Evolutionary conservation across 1,284 basidiomycete genomes (phyloP).

Genomic region (Ganoderma multipileum): DNA sequence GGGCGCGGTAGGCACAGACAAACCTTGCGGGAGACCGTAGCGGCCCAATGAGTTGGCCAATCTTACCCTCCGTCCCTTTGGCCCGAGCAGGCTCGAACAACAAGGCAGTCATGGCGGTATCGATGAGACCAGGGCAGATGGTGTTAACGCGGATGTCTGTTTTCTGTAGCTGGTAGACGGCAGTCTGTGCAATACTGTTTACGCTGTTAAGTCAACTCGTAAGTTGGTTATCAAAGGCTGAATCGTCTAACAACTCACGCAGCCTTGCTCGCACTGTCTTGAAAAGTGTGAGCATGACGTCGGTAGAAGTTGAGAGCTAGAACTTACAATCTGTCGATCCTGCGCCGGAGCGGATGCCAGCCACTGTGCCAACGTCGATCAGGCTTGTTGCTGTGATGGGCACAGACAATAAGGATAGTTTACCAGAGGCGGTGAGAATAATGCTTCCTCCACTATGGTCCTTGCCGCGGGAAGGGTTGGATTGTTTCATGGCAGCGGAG

Average conservation of each 20-base stretch:
- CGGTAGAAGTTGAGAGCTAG: not conserved
- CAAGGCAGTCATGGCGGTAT: slow-evolving; percentile 84
- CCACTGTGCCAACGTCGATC: slow-evolving; percentile 55
- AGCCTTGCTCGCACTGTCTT: slow-evolving; percentile 91
- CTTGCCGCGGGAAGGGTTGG: slow-evolving; percentile 72
- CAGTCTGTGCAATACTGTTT: slow-evolving; percentile 85
- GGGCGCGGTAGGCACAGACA: not conserved
- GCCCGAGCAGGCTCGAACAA: slow-evolving; percentile 82
- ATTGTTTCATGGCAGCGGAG: slow-evolving; percentile 79
- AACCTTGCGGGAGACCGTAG: slow-evolving; percentile 82
- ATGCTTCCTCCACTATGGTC: slow-evolving; percentile 80
- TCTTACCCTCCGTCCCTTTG: slow-evolving; percentile 74
- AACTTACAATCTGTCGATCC: slow-evolving; percentile 84
- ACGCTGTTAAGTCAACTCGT: slow-evolving; percentile 54
- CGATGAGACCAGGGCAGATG: slow-evolving; percentile 91
- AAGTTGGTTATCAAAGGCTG: not conserved
- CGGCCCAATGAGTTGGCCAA: slow-evolving; percentile 88
- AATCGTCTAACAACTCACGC: slow-evolving; percentile 59
- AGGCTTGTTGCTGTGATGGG: not conserved
- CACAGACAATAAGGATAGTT: slow-evolving; percentile 29
- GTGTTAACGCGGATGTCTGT: slow-evolving; percentile 90
- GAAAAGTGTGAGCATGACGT: not conserved
- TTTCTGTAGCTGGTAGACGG: slow-evolving; percentile 81
- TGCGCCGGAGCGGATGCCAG: slow-evolving; percentile 86
- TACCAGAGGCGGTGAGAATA: slow-evolving; percentile 88